Percentiles rank a stretch among this genome's conserved stretches.
Evolutionary conservation across 2,329 filamentous ascomycete species (phyloP).

Genomic region (Fusarium globosum): DNA sequence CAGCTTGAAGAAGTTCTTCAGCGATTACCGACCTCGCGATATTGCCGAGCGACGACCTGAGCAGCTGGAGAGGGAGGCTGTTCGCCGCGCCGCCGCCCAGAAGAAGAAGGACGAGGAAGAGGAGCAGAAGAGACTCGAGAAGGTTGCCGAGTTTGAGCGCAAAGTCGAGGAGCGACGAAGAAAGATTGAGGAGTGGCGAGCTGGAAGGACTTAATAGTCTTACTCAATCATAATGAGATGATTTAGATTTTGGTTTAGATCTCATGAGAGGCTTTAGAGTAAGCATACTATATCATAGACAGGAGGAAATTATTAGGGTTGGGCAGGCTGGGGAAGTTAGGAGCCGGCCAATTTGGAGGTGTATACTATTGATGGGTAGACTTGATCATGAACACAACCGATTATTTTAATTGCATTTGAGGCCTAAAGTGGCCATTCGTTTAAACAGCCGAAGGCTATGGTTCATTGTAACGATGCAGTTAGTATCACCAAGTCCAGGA

Average conservation of each 20-base stretch:
- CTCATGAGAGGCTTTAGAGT: conserved; percentile 25
- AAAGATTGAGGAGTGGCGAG: conserved; percentile 60
- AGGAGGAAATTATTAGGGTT: neutral
- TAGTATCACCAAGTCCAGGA: too few relatives aligned
- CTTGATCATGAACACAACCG: conserved; percentile 29
- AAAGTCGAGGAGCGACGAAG: conserved; percentile 63
- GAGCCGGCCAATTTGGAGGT: conserved; percentile 2
- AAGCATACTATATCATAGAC: conserved; percentile 23
- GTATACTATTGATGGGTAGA: conserved; percentile 37
- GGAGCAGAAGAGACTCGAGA: conserved; percentile 63
- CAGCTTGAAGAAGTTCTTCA: conserved; percentile 84
- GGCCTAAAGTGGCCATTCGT: neutral
- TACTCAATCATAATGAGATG: neutral
- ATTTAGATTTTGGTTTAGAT: conserved; percentile 21
- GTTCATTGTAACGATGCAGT: neutral
- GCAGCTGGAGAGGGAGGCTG: conserved; percentile 81
- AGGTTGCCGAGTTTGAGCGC: conserved; percentile 70
- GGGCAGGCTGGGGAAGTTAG: neutral
- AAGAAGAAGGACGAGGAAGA: conserved; percentile 62
- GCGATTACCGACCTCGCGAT: conserved; percentile 92
- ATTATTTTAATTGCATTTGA: conserved; percentile 1
- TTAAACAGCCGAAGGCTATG: too few relatives aligned
- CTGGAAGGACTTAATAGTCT: conserved; percentile 43
- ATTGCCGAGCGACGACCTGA: conserved; percentile 89
- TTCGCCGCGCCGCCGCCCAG: conserved; percentile 64